Base-by-base conservation (phyloP, 2,329 filamentous ascomycete species). In the Fusarium brevicatenulatum region DNA sequence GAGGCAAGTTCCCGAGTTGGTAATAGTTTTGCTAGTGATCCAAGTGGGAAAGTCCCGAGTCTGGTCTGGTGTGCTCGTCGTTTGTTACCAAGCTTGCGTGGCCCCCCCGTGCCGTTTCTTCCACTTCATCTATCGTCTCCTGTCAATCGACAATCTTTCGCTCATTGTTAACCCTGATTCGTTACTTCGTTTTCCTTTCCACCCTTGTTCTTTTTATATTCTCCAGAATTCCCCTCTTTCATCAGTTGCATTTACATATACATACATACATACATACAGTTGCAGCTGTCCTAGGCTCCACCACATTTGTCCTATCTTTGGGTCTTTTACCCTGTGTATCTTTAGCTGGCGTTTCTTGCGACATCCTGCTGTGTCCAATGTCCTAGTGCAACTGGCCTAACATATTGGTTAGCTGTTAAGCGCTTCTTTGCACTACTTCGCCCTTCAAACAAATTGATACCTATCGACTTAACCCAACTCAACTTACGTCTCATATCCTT, bases 71-170 rank as follows among this genome's bases (percentile, higher is more conserved):
- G 50, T 54, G 58, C 30, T 28, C 28, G 53, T 67, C 56, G 62
- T 59, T 68, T 57, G 58, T 53, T 71, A 37, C 58, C 54, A 68
- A 57, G 70, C 62, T 73, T 73, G 72, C 72, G 72, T 75, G 72
- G 72, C 72, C 72, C 72, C 71, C 71, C 60, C 59, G 63, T 74
- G 68, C 72, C 68, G 72, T 70, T 62, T 66, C 57, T 72, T 67
- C 72, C 68, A 63, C 68, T 63, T 68, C 52, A 43, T 36, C 46
- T 52, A 61, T 62, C 64, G 59, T 70, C 71, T 74, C 68, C 63
- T 73, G 66, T 71, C 55, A 74, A 71, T 61, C 63, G 40, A 66
- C 44, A 63, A 66, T 54, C 56, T 57, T 39, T 52, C 37, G n/a
- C 57, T 46, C 21, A 66, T 50, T 72, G 30, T 59, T 55, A 43